Evolutionary conservation across 2,329 filamentous ascomycete genomes (phyloP).

Genomic region (Ilyonectria robusta): DNA sequence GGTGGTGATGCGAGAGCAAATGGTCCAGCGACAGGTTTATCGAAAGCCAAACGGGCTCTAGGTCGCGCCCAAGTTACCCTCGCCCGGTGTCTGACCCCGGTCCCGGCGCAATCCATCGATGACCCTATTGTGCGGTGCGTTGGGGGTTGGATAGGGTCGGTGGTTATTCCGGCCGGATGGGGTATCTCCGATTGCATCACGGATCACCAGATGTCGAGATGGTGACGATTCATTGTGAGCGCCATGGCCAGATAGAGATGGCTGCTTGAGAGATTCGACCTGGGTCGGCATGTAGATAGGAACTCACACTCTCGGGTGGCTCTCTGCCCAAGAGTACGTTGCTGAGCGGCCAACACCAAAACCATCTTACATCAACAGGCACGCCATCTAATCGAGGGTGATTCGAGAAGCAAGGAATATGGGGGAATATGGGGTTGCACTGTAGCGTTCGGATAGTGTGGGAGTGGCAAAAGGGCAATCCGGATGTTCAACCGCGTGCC

Average conservation of each 20-base stretch:
- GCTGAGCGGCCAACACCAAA: not conserved
- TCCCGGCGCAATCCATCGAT: not conserved
- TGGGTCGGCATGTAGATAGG: not conserved
- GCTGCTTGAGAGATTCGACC: not conserved
- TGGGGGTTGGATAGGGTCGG: constrained; percentile 8
- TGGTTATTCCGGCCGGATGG: constrained; percentile 27
- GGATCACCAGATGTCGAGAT: constrained; percentile 2
- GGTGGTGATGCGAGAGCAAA: constrained; percentile 7
- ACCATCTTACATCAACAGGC: not conserved
- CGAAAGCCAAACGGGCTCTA: constrained; percentile 19
- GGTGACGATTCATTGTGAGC: not conserved
- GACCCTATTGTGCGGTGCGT: not conserved
- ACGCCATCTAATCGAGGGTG: constrained; percentile 5
- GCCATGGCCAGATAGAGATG: not conserved
- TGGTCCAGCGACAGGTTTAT: constrained; percentile 13
- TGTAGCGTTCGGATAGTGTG: constrained; percentile 14
- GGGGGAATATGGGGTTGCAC: constrained; percentile 24
- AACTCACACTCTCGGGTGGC: not conserved
- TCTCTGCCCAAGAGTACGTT: constrained; percentile 5
- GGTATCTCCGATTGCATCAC: constrained; percentile 33
- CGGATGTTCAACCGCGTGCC: constrained; percentile 24
- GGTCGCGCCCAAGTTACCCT: not conserved
- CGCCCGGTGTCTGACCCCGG: not conserved
- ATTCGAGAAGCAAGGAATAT: constrained; percentile 1
- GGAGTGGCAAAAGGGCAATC: constrained; percentile 20